Evolutionary conservation across 1,284 basidiomycete genomes (phyloP).

Genomic region (Tylopilus microsporus): DNA sequence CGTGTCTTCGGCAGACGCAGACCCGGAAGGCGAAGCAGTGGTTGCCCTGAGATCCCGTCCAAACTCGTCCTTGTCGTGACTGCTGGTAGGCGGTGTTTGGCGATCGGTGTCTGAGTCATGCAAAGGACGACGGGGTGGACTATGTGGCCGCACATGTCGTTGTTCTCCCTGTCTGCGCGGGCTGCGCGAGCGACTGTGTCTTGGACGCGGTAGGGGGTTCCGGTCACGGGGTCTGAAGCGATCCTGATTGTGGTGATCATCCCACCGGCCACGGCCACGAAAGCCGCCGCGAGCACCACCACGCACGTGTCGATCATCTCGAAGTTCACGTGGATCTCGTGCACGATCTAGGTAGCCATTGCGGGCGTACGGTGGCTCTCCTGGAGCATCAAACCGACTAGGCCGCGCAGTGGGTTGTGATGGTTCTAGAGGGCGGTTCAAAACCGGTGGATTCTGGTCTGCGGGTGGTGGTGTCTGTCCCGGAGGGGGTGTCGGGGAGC

Average conservation of each 20-base stretch:
- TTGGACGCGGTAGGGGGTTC: conserved; percentile 40
- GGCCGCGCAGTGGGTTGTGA: neutral
- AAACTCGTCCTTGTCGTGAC: conserved; percentile 68
- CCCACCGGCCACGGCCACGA: conserved; percentile 39
- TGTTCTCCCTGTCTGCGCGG: conserved; percentile 52
- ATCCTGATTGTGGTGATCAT: conserved; percentile 38
- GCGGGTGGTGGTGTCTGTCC: conserved; percentile 8
- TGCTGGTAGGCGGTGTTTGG: conserved; percentile 22
- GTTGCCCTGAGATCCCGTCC: conserved; percentile 66
- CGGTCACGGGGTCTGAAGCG: conserved; percentile 48
- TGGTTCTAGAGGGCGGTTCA: neutral
- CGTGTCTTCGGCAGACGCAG: conserved; percentile 32
- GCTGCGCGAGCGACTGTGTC: conserved; percentile 66
- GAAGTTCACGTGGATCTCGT: conserved; percentile 35
- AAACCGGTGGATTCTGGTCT: conserved; percentile 1
- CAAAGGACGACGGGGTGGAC: conserved; percentile 49
- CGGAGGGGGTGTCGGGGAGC: conserved; percentile 28
- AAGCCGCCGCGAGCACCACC: conserved; percentile 40
- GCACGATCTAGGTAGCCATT: conserved; percentile 48
- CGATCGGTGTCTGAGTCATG: conserved; percentile 23
- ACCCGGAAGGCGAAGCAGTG: conserved; percentile 32
- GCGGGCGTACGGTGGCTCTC: conserved; percentile 45
- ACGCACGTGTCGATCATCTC: conserved; percentile 39
- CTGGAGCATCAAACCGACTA: conserved; percentile 31
- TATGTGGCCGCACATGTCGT: conserved; percentile 50